phyloP scores from a whole-genome alignment of 176 grass and related monocot genomes.

The Themeda triandra region DNA sequence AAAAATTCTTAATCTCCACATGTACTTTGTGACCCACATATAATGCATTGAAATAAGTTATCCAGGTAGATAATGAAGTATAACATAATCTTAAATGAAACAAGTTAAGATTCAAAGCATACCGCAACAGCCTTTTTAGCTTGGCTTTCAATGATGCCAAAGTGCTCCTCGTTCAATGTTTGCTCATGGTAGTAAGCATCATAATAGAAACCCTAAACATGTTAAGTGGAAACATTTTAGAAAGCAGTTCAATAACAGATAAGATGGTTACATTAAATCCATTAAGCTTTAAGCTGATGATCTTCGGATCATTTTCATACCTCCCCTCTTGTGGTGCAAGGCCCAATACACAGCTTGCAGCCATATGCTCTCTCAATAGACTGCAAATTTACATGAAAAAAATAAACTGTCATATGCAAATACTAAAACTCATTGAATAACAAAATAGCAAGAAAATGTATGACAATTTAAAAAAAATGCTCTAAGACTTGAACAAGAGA shows the following conservation, averaged over 20 bases:
- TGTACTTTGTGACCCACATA: neutral
- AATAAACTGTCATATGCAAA: neutral
- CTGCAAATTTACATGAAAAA: slow-evolving; percentile 38
- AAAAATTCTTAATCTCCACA: neutral
- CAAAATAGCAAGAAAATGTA: neutral
- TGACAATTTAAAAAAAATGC: neutral
- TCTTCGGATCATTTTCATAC: slow-evolving; percentile 35
- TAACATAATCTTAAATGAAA: neutral
- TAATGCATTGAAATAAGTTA: neutral
- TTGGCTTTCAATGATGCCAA: slow-evolving; percentile 70
- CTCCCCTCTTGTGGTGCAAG: slow-evolving; percentile 98
- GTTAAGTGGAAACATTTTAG: slow-evolving; percentile 19
- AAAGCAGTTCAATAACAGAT: neutral
- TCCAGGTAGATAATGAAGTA: slow-evolving; percentile 3
- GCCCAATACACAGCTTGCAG: slow-evolving; percentile 97
- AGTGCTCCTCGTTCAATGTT: slow-evolving; percentile 89
- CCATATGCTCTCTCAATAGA: slow-evolving; percentile 89
- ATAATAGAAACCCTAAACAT: slow-evolving; percentile 90
- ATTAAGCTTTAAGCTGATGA: neutral
- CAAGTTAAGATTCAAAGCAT: slow-evolving; percentile 32
- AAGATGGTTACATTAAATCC: neutral
- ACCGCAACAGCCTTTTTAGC: slow-evolving; percentile 89
- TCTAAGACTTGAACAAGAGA: neutral
- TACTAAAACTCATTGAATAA: neutral
- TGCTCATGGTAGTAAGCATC: slow-evolving; percentile 83